Evolutionary conservation across 2,329 filamentous ascomycete species (phyloP), one percentile per base, ranked within the genome.

Genomic region (Talaromyces amestolkiae): DNA sequence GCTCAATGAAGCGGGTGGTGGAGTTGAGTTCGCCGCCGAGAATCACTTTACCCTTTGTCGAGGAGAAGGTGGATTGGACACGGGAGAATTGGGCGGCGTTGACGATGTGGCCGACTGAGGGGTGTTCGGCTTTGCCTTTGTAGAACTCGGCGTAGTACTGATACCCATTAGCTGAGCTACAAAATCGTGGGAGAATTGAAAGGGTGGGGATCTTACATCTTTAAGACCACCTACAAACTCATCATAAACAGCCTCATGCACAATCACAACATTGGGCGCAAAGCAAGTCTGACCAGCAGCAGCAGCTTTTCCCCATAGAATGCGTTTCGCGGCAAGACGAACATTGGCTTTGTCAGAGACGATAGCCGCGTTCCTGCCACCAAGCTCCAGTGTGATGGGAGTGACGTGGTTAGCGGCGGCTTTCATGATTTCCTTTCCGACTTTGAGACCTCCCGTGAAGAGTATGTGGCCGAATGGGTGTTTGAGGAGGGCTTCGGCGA

Each of bases 261-360:
- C 61, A 63, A 63, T 63, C 11, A 51, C 51, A 63, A 63, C 61
- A 58, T 58, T 63, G n/a, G 61, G 61, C 27, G 61, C 61, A 47
- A 63, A 63, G 27, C 61, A 63, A 7, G 61, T 63, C 54, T 63
- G 61, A 19, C 61, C 61, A 35, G 61, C 61, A 58, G 51, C 33
- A n/a, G 61, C 33, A 35, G 61, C 51, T 37, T 63, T 63, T 0
- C 24, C 39, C 61, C 61, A 63, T 2, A 63, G 53, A 7, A 35
- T 58, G 10, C 61, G n/a, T 49, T 63, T 63, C 2, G 61, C 61
- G 4, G 61, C 61, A 37, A 63, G 51, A 27, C 54, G 61, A 9
- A 63, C 61, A 58, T 63, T 63, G 7, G 61, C 61, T 41, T 63
- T 58, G 17, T 63, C 27, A 2, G 61, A 63, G 15, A 63, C 53